phyloP scores from a whole-genome alignment of 768 basidiomycete species.

The Naganishia onofrii region DNA sequence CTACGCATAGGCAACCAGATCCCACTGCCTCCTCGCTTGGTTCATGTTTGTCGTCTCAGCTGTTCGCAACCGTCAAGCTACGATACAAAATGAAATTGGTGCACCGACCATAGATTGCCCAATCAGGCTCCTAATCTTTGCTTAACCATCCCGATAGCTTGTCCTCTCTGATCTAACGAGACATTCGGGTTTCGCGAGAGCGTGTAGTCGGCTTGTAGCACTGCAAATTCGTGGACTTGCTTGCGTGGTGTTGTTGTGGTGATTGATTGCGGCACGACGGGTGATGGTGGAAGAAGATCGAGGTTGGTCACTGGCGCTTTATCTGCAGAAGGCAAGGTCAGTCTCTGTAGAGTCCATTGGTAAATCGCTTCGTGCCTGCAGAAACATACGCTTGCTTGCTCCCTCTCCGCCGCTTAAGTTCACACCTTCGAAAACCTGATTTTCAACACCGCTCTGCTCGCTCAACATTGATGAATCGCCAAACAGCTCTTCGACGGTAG shows the following conservation, averaged over 20 bases:
- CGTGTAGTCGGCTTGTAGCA: slow-evolving; percentile 22
- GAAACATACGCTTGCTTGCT: slow-evolving; percentile 2
- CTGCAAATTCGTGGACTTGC: slow-evolving; percentile 19
- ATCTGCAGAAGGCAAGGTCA: neutral
- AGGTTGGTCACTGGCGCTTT: neutral
- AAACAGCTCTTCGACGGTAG: slow-evolving; percentile 10
- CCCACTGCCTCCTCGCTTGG: no score
- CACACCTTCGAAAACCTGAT: neutral
- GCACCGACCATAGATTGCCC: neutral
- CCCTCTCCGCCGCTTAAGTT: neutral
- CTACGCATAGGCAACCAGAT: no score
- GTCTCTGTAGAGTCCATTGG: neutral
- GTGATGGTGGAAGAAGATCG: slow-evolving; percentile 13
- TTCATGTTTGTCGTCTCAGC: neutral
- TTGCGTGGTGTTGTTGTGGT: neutral
- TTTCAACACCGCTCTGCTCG: neutral
- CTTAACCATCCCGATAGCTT: slow-evolving; percentile 27
- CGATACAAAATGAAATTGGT: neutral
- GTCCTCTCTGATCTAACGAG: slow-evolving; percentile 21
- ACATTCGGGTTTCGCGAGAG: slow-evolving; percentile 26
- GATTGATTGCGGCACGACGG: slow-evolving; percentile 6
- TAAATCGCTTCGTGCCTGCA: neutral
- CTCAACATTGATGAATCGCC: slow-evolving; percentile 12
- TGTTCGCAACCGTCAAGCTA: neutral
- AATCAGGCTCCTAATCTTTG: slow-evolving; percentile 27